phyloP scores from a whole-genome alignment of 208 protist species.

The Acanthamoeba quina region DNA sequence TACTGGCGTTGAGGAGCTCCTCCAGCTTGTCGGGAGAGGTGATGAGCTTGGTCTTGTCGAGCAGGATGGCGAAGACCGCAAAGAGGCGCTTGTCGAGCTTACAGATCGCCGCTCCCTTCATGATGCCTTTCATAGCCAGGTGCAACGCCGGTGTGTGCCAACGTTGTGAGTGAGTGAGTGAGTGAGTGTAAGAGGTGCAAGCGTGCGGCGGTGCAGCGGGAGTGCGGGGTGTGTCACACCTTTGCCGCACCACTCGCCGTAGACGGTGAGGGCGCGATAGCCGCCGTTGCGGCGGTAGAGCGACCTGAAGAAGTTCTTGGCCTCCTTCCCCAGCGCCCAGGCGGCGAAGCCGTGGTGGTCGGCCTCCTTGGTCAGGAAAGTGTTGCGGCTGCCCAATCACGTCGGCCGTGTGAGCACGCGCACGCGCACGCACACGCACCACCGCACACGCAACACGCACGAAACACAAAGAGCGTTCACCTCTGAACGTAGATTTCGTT shows the following conservation, averaged over 20 bases:
- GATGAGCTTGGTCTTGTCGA: slow-evolving; percentile 62
- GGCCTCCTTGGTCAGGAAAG: slow-evolving; percentile 47
- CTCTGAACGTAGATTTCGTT: slow-evolving; percentile 71
- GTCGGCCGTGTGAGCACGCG: neutral
- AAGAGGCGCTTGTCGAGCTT: slow-evolving; percentile 58
- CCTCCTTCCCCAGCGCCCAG: slow-evolving; percentile 62
- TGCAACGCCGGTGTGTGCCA: too few species aligned
- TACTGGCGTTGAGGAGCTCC: neutral
- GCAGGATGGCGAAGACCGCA: slow-evolving; percentile 52
- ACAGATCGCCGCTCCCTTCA: slow-evolving; percentile 71
- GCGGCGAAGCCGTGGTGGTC: slow-evolving; percentile 61
- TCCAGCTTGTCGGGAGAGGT: slow-evolving; percentile 14
- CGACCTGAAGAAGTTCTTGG: slow-evolving; percentile 49
- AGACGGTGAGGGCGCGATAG: slow-evolving; percentile 55
- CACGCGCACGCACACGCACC: neutral
- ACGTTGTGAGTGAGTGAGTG: neutral
- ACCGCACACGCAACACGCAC: neutral
- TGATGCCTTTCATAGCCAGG: neutral
- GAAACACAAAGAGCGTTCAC: neutral
- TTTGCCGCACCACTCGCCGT: slow-evolving; percentile 70
- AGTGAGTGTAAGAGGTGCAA: neutral
- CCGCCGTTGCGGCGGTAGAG: slow-evolving; percentile 43
- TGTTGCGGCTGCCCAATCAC: slow-evolving; percentile 40
- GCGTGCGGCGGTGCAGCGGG: too few species aligned
- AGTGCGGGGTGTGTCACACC: neutral